Percentiles rank a stretch among this genome's conserved stretches.
These are phyloP conservation scores for Pestalotiopsis sp. DNA, from an alignment of 2,329 filamentous ascomycete species.

Conservation along the genomic window DNA sequence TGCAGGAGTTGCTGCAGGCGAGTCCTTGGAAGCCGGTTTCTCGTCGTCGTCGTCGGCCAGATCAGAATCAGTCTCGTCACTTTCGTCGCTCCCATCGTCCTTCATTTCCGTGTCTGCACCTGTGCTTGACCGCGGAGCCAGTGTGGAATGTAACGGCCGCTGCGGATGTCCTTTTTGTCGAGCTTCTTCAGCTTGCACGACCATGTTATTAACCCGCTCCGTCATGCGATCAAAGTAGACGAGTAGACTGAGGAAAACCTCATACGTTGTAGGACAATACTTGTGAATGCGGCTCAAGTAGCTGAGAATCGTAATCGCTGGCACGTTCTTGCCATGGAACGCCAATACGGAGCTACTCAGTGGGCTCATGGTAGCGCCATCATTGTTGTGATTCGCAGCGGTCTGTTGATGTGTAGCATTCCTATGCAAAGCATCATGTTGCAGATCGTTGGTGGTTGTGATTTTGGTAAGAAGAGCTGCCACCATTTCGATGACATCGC, in stretches of 20 bases:
- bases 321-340: constrained; percentile 97
- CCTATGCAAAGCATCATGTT: constrained; percentile 89
- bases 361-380: constrained; percentile 60
- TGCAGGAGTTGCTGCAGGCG: constrained; percentile 20
- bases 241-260: constrained; percentile 92
- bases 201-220: constrained; percentile 85
- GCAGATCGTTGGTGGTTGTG: constrained; percentile 91
- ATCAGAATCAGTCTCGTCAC: constrained; percentile 52
- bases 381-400: constrained; percentile 45
- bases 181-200: constrained; percentile 67
- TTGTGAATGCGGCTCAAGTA: constrained; percentile 97
- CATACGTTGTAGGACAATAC: constrained; percentile 97
- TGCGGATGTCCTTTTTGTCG: constrained; percentile 37
- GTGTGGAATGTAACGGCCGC: constrained; percentile 12
- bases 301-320: constrained; percentile 94
- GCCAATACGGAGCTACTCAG: constrained; percentile 75
- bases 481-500: constrained; percentile 98
- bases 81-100: constrained; percentile 34
- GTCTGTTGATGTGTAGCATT: constrained; percentile 63
- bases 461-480: constrained; percentile 96
- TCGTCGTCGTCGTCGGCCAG: constrained; percentile 50
- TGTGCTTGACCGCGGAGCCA: constrained; percentile 10
- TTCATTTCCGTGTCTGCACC: constrained; percentile 39
- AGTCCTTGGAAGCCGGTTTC: constrained; percentile 27
- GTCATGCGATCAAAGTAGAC: constrained; percentile 99